phyloP scores from a whole-genome alignment of 306 rosid species.

The Spatholobus suberectus region DNA sequence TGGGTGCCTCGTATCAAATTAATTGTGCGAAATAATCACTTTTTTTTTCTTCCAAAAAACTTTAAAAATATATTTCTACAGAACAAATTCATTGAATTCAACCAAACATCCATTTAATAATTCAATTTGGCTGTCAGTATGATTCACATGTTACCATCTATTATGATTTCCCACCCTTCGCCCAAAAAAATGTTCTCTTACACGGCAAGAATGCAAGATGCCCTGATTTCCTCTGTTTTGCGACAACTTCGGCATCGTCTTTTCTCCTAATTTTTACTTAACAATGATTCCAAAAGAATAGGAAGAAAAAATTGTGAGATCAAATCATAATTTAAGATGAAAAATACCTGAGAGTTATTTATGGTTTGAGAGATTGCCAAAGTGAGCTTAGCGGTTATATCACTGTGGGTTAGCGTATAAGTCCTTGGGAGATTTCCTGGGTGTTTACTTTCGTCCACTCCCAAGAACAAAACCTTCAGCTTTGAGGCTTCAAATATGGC shows the following conservation, averaged over 20 bases:
- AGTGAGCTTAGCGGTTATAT: conserved; percentile 82
- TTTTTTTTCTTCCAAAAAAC: not conserved
- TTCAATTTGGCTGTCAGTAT: not conserved
- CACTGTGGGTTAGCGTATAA: conserved; percentile 89
- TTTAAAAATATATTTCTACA: not conserved
- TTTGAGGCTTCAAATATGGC: conserved; percentile 94
- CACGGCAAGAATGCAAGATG: not conserved
- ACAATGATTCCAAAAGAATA: not conserved
- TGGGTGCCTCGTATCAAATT: not conserved
- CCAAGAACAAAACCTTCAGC: conserved; percentile 82
- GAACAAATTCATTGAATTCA: not conserved
- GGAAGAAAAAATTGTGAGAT: not conserved
- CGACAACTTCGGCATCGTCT: not conserved
- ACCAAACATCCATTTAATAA: not conserved
- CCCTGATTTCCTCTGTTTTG: conserved; percentile 36
- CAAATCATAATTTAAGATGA: not conserved
- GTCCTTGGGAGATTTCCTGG: conserved; percentile 88
- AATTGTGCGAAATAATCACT: not conserved
- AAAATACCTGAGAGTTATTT: conserved; percentile 82
- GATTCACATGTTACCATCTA: conserved; percentile 1
- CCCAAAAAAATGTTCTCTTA: not conserved
- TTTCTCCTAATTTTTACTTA: not conserved
- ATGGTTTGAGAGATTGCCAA: conserved; percentile 87
- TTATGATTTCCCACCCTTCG: not conserved
- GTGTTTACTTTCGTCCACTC: conserved; percentile 85